Evolutionary conservation across 306 rosid species (phyloP).

Genomic region (Abrus pulchellus): DNA sequence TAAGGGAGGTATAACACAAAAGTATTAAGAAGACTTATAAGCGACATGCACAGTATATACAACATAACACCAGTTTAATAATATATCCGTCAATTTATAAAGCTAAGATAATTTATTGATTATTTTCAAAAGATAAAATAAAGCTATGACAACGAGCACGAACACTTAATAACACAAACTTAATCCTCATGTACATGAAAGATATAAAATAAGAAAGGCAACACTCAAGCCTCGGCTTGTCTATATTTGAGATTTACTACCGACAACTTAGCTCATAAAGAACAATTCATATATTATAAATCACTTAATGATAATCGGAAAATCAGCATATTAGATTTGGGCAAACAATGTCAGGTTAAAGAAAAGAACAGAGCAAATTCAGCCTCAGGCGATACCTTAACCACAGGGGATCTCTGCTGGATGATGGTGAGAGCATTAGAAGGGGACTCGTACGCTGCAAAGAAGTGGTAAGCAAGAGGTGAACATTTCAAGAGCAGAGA

Average conservation of each 20-base stretch:
- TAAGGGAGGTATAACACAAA: constrained; percentile 2
- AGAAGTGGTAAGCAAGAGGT: constrained; percentile 4
- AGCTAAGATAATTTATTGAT: constrained; percentile 26
- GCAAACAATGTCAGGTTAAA: constrained; percentile 16
- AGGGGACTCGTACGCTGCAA: constrained; percentile 83
- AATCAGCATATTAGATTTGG: constrained; percentile 4
- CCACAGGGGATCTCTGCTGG: constrained; percentile 93
- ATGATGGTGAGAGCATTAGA: constrained; percentile 67
- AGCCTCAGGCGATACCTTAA: constrained; percentile 52
- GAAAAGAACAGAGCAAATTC: constrained; percentile 9
- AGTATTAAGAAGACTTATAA: background rate
- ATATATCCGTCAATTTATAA: constrained; percentile 11
- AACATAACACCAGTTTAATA: background rate
- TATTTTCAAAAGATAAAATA: background rate
- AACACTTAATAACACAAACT: constrained; percentile 15
- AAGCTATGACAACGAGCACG: background rate
- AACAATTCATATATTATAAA: constrained; percentile 4
- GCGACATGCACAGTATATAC: constrained; percentile 15
- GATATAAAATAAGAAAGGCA: background rate
- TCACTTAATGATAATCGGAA: background rate
- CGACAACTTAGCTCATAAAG: background rate
- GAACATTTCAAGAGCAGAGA: constrained; percentile 7
- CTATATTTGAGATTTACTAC: constrained; percentile 1
- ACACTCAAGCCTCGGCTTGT: background rate
- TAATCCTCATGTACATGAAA: background rate